Evolutionary conservation across 2,329 filamentous ascomycete genomes (phyloP), one percentile per base, ranked within the genome.

Genomic region (Pleoardoris graminearum): DNA sequence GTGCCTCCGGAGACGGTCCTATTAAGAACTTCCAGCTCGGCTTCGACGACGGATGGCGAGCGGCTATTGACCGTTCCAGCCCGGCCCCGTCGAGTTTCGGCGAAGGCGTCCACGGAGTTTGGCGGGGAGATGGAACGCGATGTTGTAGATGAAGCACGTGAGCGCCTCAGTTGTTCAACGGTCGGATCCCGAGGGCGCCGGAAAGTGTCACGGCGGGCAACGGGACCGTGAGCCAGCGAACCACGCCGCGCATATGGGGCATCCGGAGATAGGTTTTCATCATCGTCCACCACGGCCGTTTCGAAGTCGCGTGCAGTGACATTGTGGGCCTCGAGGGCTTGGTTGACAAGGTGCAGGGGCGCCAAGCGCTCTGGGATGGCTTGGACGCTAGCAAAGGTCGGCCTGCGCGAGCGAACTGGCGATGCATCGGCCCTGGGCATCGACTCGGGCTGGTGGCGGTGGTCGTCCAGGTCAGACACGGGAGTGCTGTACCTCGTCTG

Each of bases 101-200:
- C 94, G 74, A 99, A 99, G 3, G 94, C 94, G 73, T 97, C 96
- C 46, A 99, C 91, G 0, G 94, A 99, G 73, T 97, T 99, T 7
- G 94, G 94, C 10, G 93, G 93, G 5, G 94, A 97, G 2, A 84
- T 78, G 1, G 90, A 91, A 50, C 90, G 83, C 42, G 83, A 84
- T 19, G 81, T 81, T 3, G 73, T 70, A 4, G 80, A 82, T 16
- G 78, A 80, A 17, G 73, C 73, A 51, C 78, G 71, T 32, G 80
- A 81, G 44, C 74, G 68, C 36, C 68, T 59, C 37, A 69, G 47
- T 36, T 62, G 66, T 50, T 73, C 69, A 8, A 71, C 56, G 22
- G 65, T 61, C 30, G 62, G 65, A 47, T 74, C 68, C 37, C 73
- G 62, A 56, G 71, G 62, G 19, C 77, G 74, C 36, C 77, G 68